These are phyloP conservation scores for Wickerhamiella galacta DNA, from an alignment of 805 yeast genomes.

Conservation along the genomic window DNA sequence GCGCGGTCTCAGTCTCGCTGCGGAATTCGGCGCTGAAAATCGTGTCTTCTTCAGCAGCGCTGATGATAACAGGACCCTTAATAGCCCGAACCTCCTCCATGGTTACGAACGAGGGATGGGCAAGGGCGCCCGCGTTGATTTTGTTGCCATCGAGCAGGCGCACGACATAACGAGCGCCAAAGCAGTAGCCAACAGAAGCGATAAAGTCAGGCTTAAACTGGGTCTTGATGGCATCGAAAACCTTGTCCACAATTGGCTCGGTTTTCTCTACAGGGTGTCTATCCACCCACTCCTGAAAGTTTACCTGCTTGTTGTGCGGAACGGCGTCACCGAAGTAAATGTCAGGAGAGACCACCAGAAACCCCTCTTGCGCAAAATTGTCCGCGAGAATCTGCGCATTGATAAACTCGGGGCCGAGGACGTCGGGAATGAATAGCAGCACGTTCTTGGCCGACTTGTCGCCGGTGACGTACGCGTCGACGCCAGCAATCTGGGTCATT, in stretches of 20 bases:
- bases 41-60: constrained; percentile 58
- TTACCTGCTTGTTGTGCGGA: constrained; percentile 16
- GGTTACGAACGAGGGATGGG: constrained; percentile 67
- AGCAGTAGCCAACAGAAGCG: constrained; percentile 40
- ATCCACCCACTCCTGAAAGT: constrained; percentile 32
- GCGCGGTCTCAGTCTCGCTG: constrained; percentile 39
- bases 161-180: constrained; percentile 58
- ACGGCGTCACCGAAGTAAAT: constrained; percentile 40
- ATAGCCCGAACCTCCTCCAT: constrained; percentile 48
- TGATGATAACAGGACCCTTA: constrained; percentile 46
- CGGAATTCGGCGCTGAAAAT: constrained; percentile 51
- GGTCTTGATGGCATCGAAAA: constrained; percentile 28
- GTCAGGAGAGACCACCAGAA: constrained; percentile 62
- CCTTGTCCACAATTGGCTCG: constrained; percentile 32
- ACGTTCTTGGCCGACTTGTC: constrained; percentile 31
- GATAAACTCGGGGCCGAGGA: constrained; percentile 42
- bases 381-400: constrained; percentile 38
- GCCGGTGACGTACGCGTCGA: constrained; percentile 35
- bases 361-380: constrained; percentile 41
- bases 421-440: constrained; percentile 47
- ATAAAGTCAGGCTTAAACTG: constrained; percentile 33
- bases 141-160: constrained; percentile 29
- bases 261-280: constrained; percentile 37
- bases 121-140: constrained; percentile 46
- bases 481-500: constrained; percentile 14